A percentile compares a stretch with the other conserved stretches of the same genome.
phyloP scores from a whole-genome alignment of 2,329 filamentous ascomycete species.

The Colletotrichum noveboracense region DNA sequence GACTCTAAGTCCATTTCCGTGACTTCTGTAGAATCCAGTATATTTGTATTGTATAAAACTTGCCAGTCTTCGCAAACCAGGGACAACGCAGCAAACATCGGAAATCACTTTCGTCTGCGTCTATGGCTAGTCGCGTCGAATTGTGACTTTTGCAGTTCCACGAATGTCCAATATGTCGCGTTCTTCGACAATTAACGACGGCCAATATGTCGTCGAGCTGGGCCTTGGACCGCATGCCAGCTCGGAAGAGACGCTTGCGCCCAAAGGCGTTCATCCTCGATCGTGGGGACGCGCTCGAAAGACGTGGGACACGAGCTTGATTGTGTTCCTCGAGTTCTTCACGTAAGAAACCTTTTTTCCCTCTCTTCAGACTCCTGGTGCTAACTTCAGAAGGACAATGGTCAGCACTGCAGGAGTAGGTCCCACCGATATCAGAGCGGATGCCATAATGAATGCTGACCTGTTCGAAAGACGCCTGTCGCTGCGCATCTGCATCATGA shows the following conservation, averaged over 20 bases:
- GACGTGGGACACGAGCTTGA: neutral
- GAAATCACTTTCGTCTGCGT: neutral
- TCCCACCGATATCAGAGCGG: fast-evolving
- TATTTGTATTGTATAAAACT: neutral
- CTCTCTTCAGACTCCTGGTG: neutral
- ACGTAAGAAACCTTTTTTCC: neutral
- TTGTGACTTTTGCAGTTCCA: neutral
- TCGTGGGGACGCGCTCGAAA: neutral
- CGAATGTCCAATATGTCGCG: neutral
- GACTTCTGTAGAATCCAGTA: neutral
- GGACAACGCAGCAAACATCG: neutral
- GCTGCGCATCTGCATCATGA: neutral
- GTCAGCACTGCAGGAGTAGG: slow-evolving; percentile 7
- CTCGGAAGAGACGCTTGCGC: neutral
- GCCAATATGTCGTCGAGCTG: neutral
- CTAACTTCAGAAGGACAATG: neutral
- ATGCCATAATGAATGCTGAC: neutral
- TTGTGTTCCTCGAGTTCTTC: neutral
- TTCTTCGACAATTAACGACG: neutral
- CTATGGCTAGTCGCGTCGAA: neutral
- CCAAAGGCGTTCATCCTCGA: neutral
- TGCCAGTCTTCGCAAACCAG: neutral
- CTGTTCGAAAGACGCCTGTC: neutral
- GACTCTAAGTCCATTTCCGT: neutral
- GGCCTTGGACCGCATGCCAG: neutral